Evolutionary conservation across 23 red algal genomes (phyloP), one percentile per base, ranked within the genome.

Genomic region (Gracilaria vermiculophylla): DNA sequence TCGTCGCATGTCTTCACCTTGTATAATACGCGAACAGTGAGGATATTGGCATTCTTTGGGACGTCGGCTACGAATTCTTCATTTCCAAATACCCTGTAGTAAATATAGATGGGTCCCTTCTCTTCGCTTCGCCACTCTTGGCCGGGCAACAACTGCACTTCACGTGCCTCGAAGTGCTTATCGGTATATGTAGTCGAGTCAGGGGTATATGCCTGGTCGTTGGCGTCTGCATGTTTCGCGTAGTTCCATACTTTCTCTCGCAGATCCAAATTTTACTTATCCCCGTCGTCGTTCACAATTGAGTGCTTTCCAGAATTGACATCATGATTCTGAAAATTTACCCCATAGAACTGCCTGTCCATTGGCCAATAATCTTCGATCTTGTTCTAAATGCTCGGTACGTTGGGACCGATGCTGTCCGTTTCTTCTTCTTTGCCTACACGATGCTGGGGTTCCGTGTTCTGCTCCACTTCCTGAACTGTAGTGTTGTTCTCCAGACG

Each of bases 1-100:
- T 90, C 86, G 45, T 90, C 53, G 40, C 58, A 77, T 5, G 1
- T 78, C 53, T 80, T 90, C 7, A 82, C 78, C 24, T 82, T 82
- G 31, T 82, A 82, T 5, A 82, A 62, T 5, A 82, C 54, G 53
- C 66, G 78, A 20, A 31, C 45, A 14, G 35, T 32, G 19, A 82
- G 21, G 37, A 82, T 21, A 65, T 82, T 82, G 1, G 78, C 53
- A 20, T 41, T 27, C 3, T 24, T 12, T 1, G 31, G 55, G 3
- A 65, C 31, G 12, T 62, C 23, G 2, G 34, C 19, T 2, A 48
- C 33, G 24, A 82, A 82, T 16, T 48, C 32, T 4, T 65, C 17
- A 17, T 1, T 62, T 21, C 33, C 54, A 32, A 82, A 82, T 1
- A 17, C 31, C 12, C 40, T 49, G 43, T 60, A 65, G 53, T 49